Base-by-base conservation (phyloP, 2,329 filamentous ascomycete genomes). In the Aspergillus caelatus region DNA sequence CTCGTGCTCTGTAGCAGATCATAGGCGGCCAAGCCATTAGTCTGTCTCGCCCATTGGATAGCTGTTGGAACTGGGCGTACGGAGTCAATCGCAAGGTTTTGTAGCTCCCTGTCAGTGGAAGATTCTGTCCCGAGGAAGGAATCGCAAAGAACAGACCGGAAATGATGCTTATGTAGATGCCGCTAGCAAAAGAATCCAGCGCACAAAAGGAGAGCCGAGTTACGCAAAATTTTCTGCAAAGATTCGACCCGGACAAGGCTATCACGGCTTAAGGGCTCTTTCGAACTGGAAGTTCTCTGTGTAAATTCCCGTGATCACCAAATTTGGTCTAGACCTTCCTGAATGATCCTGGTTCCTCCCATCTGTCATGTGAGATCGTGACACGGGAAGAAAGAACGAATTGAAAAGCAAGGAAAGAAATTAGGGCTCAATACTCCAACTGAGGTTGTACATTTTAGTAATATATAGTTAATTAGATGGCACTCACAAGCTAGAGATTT, bases 1-100 rank as follows among this genome's bases (percentile, higher is more conserved):
- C 48, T 36, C 59, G 57, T 43, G 32, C 54, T 50, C 43, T 45
- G 21, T 39, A 54, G 54, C 43, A 53, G 61, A 48, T 58, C 61
- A 48, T 39, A 55, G 23, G 52, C 32, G 32, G 61, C 61, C 61
- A 56, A 62, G 61, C 61, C 55, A 36, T 39, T 62, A 62, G 56
- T 46, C 59, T 58, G 59, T 32, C 62, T 21, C 32, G n/a, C 10
- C 6, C 16, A 55, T 55, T 55, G 52, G 52, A 39, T 39, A 41
- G 52, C n/a, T 55, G 12, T 16, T 39, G 30, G 43, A 46, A 46
- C 43, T 46, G 43, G 43, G 39, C 19, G 16, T 41, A 9, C 8
- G 19, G 19, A 41, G 14, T 16, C 14, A 19, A 39, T 39, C 36
- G 36, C 16, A 41, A 41, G 19, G 39, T 41, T 41, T 41, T n/a